These are phyloP conservation scores for Globisporangium viniferum DNA, from an alignment of 352 stramenopile species.

Conservation along the genomic window DNA sequence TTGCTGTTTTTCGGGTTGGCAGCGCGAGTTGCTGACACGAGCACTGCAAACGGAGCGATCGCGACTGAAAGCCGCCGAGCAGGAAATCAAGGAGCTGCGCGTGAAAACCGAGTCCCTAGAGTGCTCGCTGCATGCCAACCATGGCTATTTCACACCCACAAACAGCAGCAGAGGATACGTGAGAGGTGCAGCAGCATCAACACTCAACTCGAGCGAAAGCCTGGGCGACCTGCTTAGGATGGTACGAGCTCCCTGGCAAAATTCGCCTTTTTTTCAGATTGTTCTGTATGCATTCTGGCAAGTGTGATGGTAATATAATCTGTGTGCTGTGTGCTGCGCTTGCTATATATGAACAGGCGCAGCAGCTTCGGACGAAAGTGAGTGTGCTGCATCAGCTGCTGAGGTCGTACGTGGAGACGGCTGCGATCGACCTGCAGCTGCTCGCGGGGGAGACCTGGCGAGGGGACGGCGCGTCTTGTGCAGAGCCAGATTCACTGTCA, in stretches of 20 bases:
- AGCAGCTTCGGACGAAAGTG: constrained; percentile 25
- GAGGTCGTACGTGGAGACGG: constrained; percentile 31
- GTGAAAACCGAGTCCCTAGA: constrained; percentile 8
- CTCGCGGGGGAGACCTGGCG: constrained; percentile 12
- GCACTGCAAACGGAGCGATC: constrained; percentile 16
- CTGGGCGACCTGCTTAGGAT: background rate
- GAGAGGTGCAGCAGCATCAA: background rate
- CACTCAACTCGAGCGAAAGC: background rate
- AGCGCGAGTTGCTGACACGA: constrained; percentile 22
- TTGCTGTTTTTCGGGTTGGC: background rate
- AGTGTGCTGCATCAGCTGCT: constrained; percentile 29
- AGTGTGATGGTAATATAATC: background rate
- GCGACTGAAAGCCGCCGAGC: constrained; percentile 8
- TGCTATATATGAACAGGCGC: constrained; percentile 20
- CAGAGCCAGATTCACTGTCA: too few species aligned
- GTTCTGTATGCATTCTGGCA: background rate
- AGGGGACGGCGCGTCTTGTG: background rate
- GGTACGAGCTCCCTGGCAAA: background rate
- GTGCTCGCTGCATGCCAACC: background rate
- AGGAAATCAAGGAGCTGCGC: constrained; percentile 13
- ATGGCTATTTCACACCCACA: background rate
- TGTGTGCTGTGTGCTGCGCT: constrained; percentile 3
- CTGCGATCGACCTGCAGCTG: constrained; percentile 33
- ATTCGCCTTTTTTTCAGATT: background rate
- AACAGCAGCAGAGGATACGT: background rate